These are phyloP conservation scores for Backusella morwellensis DNA, from an alignment of 192 early-diverging fungal genomes.

Conservation along the genomic window DNA sequence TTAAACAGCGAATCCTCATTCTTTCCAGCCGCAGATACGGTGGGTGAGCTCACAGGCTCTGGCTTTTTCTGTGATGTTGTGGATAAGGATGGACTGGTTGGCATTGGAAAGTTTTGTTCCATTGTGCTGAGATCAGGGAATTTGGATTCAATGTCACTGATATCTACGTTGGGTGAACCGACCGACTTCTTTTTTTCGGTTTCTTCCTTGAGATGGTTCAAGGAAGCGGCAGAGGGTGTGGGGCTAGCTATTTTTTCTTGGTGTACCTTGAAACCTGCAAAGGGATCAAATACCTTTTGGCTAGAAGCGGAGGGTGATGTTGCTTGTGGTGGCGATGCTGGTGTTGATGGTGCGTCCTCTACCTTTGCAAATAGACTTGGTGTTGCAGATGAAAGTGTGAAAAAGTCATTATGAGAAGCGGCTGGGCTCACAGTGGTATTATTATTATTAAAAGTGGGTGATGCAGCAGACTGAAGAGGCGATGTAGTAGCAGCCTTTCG, in stretches of 20 bases:
- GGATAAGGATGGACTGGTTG: conserved; percentile 5
- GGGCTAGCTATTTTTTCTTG: neutral
- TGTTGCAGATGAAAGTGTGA: neutral
- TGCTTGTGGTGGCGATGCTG: neutral
- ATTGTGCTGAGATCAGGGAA: conserved; percentile 38
- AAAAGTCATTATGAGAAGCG: neutral
- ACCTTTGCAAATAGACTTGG: conserved; percentile 14
- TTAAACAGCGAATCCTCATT: neutral
- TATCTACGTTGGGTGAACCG: conserved; percentile 17
- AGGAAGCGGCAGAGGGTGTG: conserved; percentile 3
- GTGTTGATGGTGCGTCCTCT: neutral
- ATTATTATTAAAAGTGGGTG: neutral
- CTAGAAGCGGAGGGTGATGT: neutral
- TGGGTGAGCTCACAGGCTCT: neutral
- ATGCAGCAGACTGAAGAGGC: neutral
- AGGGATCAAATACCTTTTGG: conserved; percentile 17
- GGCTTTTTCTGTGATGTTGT: neutral
- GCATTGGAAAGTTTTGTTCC: conserved; percentile 27
- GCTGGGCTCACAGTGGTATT: neutral
- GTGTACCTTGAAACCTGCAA: conserved; percentile 13
- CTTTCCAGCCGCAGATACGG: neutral
- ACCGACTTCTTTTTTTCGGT: neutral
- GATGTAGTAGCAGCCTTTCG: neutral
- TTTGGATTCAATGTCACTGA: conserved; percentile 36
- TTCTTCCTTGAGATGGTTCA: conserved; percentile 21